Conservation (phyloP, 23 red algal species). For the Gracilaria gracilis region DNA sequence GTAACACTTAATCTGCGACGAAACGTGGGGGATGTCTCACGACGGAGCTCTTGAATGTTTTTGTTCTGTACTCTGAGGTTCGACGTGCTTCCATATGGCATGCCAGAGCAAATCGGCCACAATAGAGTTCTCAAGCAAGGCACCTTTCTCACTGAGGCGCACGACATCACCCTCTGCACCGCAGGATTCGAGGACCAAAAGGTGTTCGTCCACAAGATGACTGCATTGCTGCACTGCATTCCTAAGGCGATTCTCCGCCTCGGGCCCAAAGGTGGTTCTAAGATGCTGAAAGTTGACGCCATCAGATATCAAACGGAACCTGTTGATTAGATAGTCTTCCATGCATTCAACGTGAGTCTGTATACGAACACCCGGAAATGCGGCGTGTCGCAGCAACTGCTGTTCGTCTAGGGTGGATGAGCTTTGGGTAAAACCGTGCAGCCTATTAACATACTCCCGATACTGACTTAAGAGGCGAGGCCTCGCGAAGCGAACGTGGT, state of each 20-base stretch:
- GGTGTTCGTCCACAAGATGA: constrained; percentile 23
- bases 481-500: constrained; percentile 74
- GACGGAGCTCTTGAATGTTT: not conserved
- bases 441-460: constrained; percentile 51
- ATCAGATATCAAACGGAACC: constrained; percentile 47
- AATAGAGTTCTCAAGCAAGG: constrained; percentile 65
- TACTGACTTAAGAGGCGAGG: constrained; percentile 63
- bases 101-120: constrained; percentile 48
- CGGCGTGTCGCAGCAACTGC: not conserved
- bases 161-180: not conserved
- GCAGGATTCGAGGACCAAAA: not conserved
- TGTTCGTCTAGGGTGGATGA: not conserved
- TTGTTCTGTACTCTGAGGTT: not conserved
- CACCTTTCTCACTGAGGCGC: constrained; percentile 54
- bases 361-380: constrained; percentile 18
- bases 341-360: constrained; percentile 40
- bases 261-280: constrained; percentile 22
- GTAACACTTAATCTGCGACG: not conserved
- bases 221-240: constrained; percentile 26
- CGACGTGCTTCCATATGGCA: constrained; percentile 45
- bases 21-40: not conserved
- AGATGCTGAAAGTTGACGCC: constrained; percentile 46
- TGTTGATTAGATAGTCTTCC: constrained; percentile 71
- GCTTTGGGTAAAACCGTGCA: not conserved
- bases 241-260: constrained; percentile 2